These are phyloP conservation scores for Karstenula rhodostoma DNA, from an alignment of 2,329 filamentous ascomycete species.

Conservation along the genomic window DNA sequence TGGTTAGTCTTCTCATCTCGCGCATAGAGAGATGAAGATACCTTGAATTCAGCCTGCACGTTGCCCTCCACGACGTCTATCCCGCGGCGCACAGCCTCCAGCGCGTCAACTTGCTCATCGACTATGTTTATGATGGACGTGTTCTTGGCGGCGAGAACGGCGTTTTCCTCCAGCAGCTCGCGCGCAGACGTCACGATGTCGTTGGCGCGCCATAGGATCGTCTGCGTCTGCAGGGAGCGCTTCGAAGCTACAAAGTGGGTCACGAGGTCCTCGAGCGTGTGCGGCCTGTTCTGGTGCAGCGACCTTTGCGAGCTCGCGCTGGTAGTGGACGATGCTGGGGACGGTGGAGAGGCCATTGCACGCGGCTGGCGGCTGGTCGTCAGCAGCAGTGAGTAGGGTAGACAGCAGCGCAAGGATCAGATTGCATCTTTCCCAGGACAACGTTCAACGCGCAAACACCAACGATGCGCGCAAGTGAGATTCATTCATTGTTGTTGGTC, in stretches of 20 bases:
- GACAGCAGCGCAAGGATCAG: not conserved
- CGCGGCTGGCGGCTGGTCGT: not conserved
- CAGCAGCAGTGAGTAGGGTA: not conserved
- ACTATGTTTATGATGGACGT: conserved; percentile 52
- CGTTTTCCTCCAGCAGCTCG: conserved; percentile 77
- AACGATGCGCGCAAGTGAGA: not conserved
- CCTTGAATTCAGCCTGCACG: conserved; percentile 55
- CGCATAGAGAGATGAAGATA: conserved; percentile 13
- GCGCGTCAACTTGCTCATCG: conserved; percentile 54
- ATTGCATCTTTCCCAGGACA: not conserved
- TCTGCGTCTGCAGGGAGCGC: conserved; percentile 83
- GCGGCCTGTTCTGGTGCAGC: conserved; percentile 44
- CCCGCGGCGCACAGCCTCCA: conserved; percentile 54
- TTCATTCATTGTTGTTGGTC: not conserved
- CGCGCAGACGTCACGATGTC: conserved; percentile 83
- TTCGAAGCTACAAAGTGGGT: conserved; percentile 87
- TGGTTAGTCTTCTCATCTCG: conserved; percentile 15
- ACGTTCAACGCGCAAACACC: not conserved
- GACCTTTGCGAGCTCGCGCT: conserved; percentile 43
- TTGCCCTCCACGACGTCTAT: conserved; percentile 53
- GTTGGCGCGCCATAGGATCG: conserved; percentile 83
- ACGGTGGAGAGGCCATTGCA: conserved; percentile 50
- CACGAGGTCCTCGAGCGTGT: conserved; percentile 77
- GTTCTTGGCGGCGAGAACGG: conserved; percentile 69
- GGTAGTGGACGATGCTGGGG: conserved; percentile 50